phyloP scores from a whole-genome alignment of 495 filamentous ascomycete species.

The Hyaloscypha variabilis region DNA sequence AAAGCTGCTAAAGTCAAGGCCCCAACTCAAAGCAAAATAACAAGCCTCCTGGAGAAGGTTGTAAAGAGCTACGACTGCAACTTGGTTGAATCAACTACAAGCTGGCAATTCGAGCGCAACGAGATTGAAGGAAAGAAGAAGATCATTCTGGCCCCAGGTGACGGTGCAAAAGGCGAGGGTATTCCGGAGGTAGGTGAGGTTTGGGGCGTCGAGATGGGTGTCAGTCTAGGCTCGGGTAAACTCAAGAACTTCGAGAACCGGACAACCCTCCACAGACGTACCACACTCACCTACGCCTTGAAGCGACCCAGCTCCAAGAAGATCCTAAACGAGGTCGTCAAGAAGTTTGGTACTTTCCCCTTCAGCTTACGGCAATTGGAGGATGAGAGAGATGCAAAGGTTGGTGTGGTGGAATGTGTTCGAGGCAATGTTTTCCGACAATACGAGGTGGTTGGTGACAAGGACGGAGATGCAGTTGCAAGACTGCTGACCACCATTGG shows the following conservation, averaged over 20 bases:
- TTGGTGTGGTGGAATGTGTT: slow-evolving; percentile 94
- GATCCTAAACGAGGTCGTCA: slow-evolving; percentile 87
- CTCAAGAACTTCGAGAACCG: slow-evolving; percentile 88
- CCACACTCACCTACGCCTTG: slow-evolving; percentile 82
- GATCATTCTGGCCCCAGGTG: slow-evolving; percentile 88
- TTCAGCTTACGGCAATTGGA: slow-evolving; percentile 97
- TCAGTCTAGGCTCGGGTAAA: slow-evolving; percentile 90
- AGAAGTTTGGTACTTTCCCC: slow-evolving; percentile 96
- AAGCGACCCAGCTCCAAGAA: slow-evolving; percentile 92
- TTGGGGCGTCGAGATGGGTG: slow-evolving; percentile 96
- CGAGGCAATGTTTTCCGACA: slow-evolving; percentile 86
- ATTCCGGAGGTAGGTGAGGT: slow-evolving; percentile 89
- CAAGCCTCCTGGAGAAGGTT: slow-evolving; percentile 85
- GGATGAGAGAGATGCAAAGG: slow-evolving; percentile 94
- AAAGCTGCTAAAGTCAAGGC: slow-evolving; percentile 83
- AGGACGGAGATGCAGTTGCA: slow-evolving; percentile 80
- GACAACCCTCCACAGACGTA: slow-evolving; percentile 89
- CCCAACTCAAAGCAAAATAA: slow-evolving; percentile 81
- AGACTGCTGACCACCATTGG: slow-evolving; percentile 89
- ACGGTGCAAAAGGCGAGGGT: slow-evolving; percentile 89
- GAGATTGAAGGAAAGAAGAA: slow-evolving; percentile 99
- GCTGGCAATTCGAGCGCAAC: slow-evolving; percentile 92
- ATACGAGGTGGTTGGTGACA: slow-evolving; percentile 94
- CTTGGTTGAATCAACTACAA: slow-evolving; percentile 95
- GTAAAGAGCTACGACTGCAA: slow-evolving; percentile 89